phyloP scores from a whole-genome alignment of 176 grass and related monocot genomes.

The Carex littledalei region DNA sequence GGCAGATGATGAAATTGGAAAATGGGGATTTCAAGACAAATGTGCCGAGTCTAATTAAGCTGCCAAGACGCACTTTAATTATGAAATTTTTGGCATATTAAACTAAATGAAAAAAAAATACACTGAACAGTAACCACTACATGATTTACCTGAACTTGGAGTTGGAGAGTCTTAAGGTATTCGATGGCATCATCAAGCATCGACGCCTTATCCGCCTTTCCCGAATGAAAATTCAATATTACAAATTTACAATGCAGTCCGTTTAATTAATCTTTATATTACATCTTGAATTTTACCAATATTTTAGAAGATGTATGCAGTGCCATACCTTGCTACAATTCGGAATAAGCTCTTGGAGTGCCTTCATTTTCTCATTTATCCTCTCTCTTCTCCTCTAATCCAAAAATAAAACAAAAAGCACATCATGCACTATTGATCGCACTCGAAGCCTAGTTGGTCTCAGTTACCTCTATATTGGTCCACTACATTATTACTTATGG shows the following conservation, averaged over 20 bases:
- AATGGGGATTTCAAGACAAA: not conserved
- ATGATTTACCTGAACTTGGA: slow-evolving; percentile 33
- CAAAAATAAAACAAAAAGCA: not conserved
- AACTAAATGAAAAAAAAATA: not conserved
- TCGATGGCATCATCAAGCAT: slow-evolving; percentile 48
- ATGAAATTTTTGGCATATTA: not conserved
- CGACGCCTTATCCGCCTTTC: slow-evolving; percentile 40
- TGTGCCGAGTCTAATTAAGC: not conserved
- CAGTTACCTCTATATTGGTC: not conserved
- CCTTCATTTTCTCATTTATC: slow-evolving; percentile 51
- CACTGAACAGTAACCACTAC: not conserved
- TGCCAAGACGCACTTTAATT: not conserved
- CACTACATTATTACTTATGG: not conserved
- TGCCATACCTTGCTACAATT: slow-evolving; percentile 38
- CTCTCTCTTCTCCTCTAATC: slow-evolving; percentile 37
- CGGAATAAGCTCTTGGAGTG: slow-evolving; percentile 44
- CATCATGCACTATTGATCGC: not conserved
- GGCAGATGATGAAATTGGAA: not conserved
- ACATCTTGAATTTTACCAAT: not conserved
- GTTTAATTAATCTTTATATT: not conserved
- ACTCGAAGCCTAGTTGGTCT: not conserved
- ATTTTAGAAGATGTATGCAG: not conserved
- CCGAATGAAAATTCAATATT: not conserved
- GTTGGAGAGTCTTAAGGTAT: slow-evolving; percentile 40
- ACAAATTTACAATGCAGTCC: not conserved